Evolutionary conservation across 73 alveolate genomes (phyloP), one percentile per base, ranked within the genome.

Genomic region (Blepharisma japonicum): DNA sequence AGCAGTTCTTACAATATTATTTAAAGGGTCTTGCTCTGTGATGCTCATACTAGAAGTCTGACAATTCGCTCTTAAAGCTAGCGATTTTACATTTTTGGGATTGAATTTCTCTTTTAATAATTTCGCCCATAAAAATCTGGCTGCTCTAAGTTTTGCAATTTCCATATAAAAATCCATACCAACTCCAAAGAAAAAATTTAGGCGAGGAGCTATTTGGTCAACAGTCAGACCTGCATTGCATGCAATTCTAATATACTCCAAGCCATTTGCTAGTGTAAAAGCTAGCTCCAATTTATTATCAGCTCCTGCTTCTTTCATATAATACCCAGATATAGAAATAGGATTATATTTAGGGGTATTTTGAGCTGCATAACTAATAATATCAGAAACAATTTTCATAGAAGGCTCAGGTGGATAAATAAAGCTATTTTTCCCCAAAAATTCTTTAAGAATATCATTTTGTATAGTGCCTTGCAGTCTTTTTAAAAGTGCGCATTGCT

Each of bases 281-380:
- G 94, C 94, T 14, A 87, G 83, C 77, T 87, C 94, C 6, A 87
- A 85, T 56, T 87, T 87, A 20, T 81, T 54, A 45, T 83, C 91
- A 32, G 94, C 94, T 38, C 94, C 94, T 7, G 94, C 94, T 74
- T 87, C 94, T 72, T 87, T 85, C 94, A 87, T 87, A 74, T 87
- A 91, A 71, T 87, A 87, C 14, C 94, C 94, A 20, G 89, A 78
- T 45, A 87, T 87, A 6, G 94, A 87, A 55, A 87, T 87, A 1
- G 94, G 83, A 68, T 87, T 87, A 83, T 55, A 87, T 71, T 72
- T 87, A 6, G 94, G 94, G 89, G 83, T 87, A 70, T 66, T 0
- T 25, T 80, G 46, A 6, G 89, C 47, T 21, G 91, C 83, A 71
- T 82, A 87, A 6, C 78, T 91, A 55, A 87, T 82, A 55, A 87